phyloP scores from a whole-genome alignment of 371 early-diverging fungal genomes.

The Mucor racemosus region DNA sequence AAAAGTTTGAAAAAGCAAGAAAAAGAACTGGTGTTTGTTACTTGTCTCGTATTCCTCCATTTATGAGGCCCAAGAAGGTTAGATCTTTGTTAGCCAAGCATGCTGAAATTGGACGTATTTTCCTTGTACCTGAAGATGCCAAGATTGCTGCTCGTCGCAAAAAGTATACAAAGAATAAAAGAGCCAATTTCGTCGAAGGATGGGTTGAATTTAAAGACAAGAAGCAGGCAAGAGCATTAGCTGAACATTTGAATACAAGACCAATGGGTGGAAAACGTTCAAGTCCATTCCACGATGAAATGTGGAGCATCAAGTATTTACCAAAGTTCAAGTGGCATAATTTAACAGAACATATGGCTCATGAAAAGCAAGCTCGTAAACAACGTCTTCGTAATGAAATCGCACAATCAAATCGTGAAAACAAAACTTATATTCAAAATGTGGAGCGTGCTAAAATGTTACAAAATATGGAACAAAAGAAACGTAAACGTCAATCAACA shows the following conservation, averaged over 20 bases:
- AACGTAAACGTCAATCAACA: conserved; percentile 46
- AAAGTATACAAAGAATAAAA: conserved; percentile 76
- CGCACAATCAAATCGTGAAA: conserved; percentile 83
- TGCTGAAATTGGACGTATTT: conserved; percentile 86
- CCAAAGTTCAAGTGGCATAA: conserved; percentile 97
- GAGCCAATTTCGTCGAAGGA: conserved; percentile 89
- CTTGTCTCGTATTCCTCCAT: conserved; percentile 88
- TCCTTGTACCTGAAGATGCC: conserved; percentile 82
- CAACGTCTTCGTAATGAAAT: conserved; percentile 88
- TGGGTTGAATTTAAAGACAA: conserved; percentile 98
- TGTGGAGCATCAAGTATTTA: conserved; percentile 97
- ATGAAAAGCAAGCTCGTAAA: conserved; percentile 81
- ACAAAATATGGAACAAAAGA: conserved; percentile 73
- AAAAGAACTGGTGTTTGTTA: conserved; percentile 89
- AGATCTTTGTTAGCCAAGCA: conserved; percentile 71
- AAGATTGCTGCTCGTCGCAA: conserved; percentile 63
- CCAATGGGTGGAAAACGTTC: conserved; percentile 88
- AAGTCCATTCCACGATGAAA: conserved; percentile 83
- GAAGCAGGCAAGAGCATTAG: conserved; percentile 80
- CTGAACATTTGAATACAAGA: conserved; percentile 77
- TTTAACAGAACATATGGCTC: conserved; percentile 90
- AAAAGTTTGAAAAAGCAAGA: conserved; percentile 71
- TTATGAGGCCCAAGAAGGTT: conserved; percentile 87
- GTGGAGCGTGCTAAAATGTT: conserved; percentile 88
- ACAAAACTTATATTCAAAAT: conserved; percentile 83